Evolutionary conservation across 2,329 filamentous ascomycete species (phyloP), one percentile per base, ranked within the genome.

Genomic region (Alternaria novae-zelandiae): DNA sequence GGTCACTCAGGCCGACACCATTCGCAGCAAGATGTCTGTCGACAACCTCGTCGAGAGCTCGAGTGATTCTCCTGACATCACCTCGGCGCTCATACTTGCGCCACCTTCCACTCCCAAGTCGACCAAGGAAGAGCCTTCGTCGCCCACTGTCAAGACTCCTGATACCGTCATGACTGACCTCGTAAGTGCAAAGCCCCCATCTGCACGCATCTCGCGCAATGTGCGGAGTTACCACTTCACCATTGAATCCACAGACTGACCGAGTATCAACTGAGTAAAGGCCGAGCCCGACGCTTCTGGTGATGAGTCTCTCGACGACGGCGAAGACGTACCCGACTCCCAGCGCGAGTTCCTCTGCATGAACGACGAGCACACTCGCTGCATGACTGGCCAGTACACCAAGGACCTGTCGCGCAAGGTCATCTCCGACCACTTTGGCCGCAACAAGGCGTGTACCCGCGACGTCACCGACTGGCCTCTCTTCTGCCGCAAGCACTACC

Each of bases 401-500:
- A 63, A 68, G 15, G 63, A 67, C 11, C 67, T 79, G 0, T 75
- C 78, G 5, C 78, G 79, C 68, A 81, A 81, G 59, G 76, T 79
- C 30, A 80, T 81, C 47, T 80, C 78, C 4, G 74, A 81, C 54
- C 77, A 80, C 62, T 81, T 81, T 53, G 79, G 79, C 46, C 73
- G 79, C 58, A 81, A 81, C 75, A 81, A 81, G 51, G 70, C 73
- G 10, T 79, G 77, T 59, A 78, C 74, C 0, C 72, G 75, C 23
- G 51, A 70, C 30, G 72, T 80, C 36, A 66, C 57, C 1, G 57
- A 70, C 20, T 81, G 79, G 78, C 76, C 78, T 2, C 64, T 79
- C 1, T 76, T 78, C 58, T 81, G 79, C 58, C 76, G 79, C 54
- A 81, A 80, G 66, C 79, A 81, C 61, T 81, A 81, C 58, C 79